These are phyloP conservation scores for Trichoderma breve DNA, from an alignment of 2,329 filamentous ascomycete genomes.

Conservation along the genomic window DNA sequence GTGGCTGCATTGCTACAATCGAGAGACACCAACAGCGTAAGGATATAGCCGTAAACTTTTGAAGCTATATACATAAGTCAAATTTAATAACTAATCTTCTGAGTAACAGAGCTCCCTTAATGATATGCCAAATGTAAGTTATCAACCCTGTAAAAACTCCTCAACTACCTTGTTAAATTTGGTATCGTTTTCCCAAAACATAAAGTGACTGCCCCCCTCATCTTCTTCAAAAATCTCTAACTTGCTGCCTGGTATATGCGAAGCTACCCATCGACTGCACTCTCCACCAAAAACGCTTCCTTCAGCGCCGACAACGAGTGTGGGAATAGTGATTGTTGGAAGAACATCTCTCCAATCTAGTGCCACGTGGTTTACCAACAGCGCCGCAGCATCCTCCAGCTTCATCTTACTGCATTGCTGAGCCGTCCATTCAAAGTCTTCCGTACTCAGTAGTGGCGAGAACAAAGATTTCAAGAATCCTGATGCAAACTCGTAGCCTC, in stretches of 20 bases:
- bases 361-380: slow-evolving; percentile 30
- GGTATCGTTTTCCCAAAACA: slow-evolving; percentile 36
- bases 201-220: slow-evolving; percentile 35
- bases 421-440: slow-evolving; percentile 30
- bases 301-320: slow-evolving; percentile 29
- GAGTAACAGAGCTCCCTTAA: neutral
- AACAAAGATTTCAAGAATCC: slow-evolving; percentile 28
- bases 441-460: slow-evolving; percentile 23
- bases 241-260: slow-evolving; percentile 29
- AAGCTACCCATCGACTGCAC: slow-evolving; percentile 28
- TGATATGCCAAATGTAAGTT: neutral
- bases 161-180: slow-evolving; percentile 34
- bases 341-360: slow-evolving; percentile 33
- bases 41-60: neutral
- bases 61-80: neutral
- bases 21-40: no score
- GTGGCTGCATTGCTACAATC: no score
- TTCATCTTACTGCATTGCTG: slow-evolving; percentile 29
- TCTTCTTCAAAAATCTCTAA: slow-evolving; percentile 30
- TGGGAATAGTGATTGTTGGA: slow-evolving; percentile 30
- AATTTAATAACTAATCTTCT: no score
- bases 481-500: slow-evolving; percentile 20
- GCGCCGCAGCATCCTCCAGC: slow-evolving; percentile 26
- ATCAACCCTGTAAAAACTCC: slow-evolving; percentile 23
- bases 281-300: slow-evolving; percentile 13